Conservation (phyloP, 306 rosid species). For the Crotalaria pallida region DNA sequence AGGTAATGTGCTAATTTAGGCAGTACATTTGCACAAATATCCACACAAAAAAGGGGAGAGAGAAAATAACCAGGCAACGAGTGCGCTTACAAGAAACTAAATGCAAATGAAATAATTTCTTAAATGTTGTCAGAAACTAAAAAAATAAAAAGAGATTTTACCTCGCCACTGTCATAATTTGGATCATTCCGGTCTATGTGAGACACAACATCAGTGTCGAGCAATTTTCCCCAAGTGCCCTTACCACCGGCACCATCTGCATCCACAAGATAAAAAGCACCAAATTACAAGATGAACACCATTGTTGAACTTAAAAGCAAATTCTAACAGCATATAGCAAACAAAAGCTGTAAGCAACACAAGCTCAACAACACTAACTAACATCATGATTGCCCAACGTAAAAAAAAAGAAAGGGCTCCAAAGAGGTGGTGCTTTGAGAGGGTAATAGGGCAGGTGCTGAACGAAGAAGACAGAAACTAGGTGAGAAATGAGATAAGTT, state of each 20-base stretch:
- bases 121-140: background rate
- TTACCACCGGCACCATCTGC: conserved; percentile 32
- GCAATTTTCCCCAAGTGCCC: conserved; percentile 32
- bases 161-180: conserved; percentile 31
- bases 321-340: background rate
- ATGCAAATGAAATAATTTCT: background rate
- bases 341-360: background rate
- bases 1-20: conserved; percentile 11
- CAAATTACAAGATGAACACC: background rate
- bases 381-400: background rate
- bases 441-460: too few relatives aligned
- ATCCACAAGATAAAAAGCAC: background rate
- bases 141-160: background rate
- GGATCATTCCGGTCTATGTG: conserved; percentile 21
- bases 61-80: background rate
- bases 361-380: background rate
- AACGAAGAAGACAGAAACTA: too few relatives aligned
- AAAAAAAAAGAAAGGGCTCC: background rate
- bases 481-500: too few relatives aligned
- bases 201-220: conserved; percentile 22
- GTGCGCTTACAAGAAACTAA: background rate
- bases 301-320: background rate
- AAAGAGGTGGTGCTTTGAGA: too few relatives aligned
- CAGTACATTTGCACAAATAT: background rate
- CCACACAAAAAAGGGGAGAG: background rate